Base-by-base conservation (phyloP, 2,329 filamentous ascomycete species). In the Arthroderma sp. region DNA sequence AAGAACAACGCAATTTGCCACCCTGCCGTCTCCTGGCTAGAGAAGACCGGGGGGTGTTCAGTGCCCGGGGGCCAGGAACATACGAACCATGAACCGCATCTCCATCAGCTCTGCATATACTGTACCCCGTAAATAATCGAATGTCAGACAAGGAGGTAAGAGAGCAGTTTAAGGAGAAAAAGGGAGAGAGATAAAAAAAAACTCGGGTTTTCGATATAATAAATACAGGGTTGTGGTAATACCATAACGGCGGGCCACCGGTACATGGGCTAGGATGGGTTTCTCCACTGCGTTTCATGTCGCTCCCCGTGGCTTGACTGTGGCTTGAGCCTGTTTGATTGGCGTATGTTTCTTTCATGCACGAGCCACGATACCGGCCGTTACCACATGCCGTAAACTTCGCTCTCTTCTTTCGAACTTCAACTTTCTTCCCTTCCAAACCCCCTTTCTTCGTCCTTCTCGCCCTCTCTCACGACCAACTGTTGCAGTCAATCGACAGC, bases 331-430 rank as follows among this genome's bases (percentile, higher is more conserved):
- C 8, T 11, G 8, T 3, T 4, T 51, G 47, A 51, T 51, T 51
- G 47, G 47, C 23, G 6, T 8, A 15, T 33, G 19, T 47, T 47
- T 25, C 9, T 25, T 47, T 47, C 21, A 47, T 47, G 47, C 47
- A 51, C 47, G 23, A 51, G 47, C 47, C 47, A 51, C 47, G 25
- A 25, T 51, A 28, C 47, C 25, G 47, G 47, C 47, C 47, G 47
- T 51, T 51, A 51, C 47, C 11, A 35, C 25, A 51, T 51, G 47
- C 47, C 47, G 47, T 51, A 51, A 49, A 25, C 25, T 51, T 47
- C 21, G 19, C 4, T 13, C 21, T 13, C 41, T 47, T 23, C 41
- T 47, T 47, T 37, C 13, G 9, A 37, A 37, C 35, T 37, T 37
- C 19, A 25, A 23, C 19, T 25, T 23, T 6, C 21, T 47, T 31